Conservation (phyloP, 1,139 yeast species). For the Magnusiomyces tetraspermus region DNA sequence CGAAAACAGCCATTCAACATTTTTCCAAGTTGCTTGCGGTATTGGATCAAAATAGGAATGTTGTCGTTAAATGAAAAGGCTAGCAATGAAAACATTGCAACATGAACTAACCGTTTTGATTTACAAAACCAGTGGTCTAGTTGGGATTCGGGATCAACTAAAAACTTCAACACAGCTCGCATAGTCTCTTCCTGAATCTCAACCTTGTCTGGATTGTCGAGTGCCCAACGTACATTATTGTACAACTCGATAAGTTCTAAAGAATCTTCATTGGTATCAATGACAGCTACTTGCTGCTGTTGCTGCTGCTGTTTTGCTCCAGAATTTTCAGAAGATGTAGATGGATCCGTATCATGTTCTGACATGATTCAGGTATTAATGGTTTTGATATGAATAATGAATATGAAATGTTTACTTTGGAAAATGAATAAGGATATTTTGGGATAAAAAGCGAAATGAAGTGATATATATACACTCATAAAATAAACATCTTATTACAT, state of each 20-base stretch:
- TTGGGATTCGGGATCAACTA: neutral
- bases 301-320: neutral
- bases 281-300: neutral
- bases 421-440: too few relatives aligned
- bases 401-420: too few relatives aligned
- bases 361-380: neutral
- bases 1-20: slow-evolving; percentile 29
- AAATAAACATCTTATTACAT: too few relatives aligned
- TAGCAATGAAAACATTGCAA: neutral
- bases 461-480: too few relatives aligned
- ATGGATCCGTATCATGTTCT: neutral
- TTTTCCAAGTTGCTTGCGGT: slow-evolving; percentile 17
- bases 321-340: neutral
- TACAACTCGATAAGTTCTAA: neutral
- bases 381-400: too few relatives aligned
- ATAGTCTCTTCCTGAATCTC: neutral
- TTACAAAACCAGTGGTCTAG: slow-evolving; percentile 3
- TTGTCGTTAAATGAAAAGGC: neutral
- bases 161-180: neutral
- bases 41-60: slow-evolving; percentile 8
- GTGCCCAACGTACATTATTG: neutral
- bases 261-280: neutral
- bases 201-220: neutral
- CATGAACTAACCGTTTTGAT: neutral
- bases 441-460: too few relatives aligned